phyloP scores from a whole-genome alignment of 345 rosid species.

The Syzygium jambos region DNA sequence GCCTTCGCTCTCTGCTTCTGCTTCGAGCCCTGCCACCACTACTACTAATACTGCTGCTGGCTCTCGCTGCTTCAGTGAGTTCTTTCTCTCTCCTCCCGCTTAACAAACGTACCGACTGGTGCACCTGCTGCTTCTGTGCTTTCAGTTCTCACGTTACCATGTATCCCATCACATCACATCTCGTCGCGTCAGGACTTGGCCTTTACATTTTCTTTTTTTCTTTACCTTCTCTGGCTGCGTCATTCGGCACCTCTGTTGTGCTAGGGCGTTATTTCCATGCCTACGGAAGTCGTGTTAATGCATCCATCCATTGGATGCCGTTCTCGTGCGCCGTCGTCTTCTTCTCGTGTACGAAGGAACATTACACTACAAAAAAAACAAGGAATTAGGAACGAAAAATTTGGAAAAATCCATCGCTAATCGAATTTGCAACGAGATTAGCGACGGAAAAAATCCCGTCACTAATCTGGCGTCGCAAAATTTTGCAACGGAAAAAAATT shows the following conservation, averaged over 20 bases:
- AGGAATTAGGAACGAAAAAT: too few species aligned
- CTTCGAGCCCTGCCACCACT: neutral
- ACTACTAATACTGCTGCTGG: neutral
- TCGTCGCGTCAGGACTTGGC: neutral
- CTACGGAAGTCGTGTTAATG: neutral
- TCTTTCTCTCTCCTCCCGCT: neutral
- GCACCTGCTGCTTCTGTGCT: neutral
- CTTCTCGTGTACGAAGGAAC: neutral
- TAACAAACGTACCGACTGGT: neutral
- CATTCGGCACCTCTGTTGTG: neutral
- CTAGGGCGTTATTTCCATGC: neutral
- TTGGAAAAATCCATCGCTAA: too few species aligned
- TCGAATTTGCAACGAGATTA: too few species aligned
- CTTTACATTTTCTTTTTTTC: neutral
- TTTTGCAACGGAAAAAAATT: too few species aligned
- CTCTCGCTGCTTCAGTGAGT: neutral
- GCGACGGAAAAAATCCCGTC: too few species aligned
- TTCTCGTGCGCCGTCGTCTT: neutral
- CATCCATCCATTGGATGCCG: neutral
- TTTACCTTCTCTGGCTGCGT: neutral
- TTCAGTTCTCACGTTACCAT: neutral
- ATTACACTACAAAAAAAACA: neutral
- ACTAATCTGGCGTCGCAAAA: too few species aligned
- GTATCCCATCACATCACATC: neutral
- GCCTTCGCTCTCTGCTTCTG: neutral